Base-by-base conservation (phyloP, 2,329 filamentous ascomycete genomes). In the Diplodia mutila region DNA sequence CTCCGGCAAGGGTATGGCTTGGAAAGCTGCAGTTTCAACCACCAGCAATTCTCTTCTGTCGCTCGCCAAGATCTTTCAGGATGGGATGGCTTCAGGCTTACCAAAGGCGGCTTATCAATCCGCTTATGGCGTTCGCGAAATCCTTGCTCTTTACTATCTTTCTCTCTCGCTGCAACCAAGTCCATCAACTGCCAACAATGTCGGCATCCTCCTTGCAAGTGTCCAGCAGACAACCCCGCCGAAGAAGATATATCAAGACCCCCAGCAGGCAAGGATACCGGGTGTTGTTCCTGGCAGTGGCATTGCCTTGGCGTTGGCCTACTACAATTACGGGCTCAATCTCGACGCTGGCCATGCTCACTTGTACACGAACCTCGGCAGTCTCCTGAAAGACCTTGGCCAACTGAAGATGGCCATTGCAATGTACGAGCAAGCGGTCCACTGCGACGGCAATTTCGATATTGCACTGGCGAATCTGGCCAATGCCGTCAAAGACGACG, bases 401-500 rank as follows among this genome's bases (percentile, higher is more conserved):
- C 94, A 98, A 72, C 85, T 99, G 16, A 90, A 93, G 72, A 87
- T 92, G 57, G 95, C 95, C 0, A 97, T 99, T 73, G 89, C 90
- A 71, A 98, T 99, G 94, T 99, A 99, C 75, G 93, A 98, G 79
- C 90, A 93, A 72, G 95, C 95, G 12, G 95, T 99, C 16, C 86
- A 87, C 3, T 98, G 94, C 76, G 95, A 99, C 78, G 89, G 89
- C n/a, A 92, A 89, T 27, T 99, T 99, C 74, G 95, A 99, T 75
- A 99, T 99, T 74, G 95, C 95, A 39, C 82, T 99, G 66, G 97
- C 95, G 4, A 99, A 99, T 74, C 85, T 99, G 25, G 95, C 95
- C 66, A 99, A 99, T 77, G 95, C 95, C 9, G 94, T 99, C 71
- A 99, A 99, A 78, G 95, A 99, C 77, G 93, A 96, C 72, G 95